These are phyloP conservation scores for Colletotrichum neosansevieriae DNA, from an alignment of 2,329 filamentous ascomycete genomes.

Conservation along the genomic window DNA sequence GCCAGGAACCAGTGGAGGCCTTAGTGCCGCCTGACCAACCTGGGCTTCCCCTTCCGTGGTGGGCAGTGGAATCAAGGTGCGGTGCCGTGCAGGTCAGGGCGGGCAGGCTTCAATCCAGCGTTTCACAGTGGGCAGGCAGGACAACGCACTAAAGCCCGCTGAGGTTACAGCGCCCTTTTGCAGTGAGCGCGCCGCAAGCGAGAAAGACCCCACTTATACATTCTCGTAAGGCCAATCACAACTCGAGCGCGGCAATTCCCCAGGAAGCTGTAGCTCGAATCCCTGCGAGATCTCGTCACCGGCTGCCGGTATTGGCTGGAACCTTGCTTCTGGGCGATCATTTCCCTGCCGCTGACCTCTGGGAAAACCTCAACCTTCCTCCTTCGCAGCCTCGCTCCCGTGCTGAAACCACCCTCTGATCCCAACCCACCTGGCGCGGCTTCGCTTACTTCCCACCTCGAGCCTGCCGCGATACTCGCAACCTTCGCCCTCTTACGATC, in stretches of 20 bases:
- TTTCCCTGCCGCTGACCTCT: conserved; percentile 27
- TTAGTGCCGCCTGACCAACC: no score
- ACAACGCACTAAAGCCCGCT: conserved; percentile 11
- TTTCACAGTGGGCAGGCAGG: conserved; percentile 6
- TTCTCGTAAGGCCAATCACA: conserved; percentile 12
- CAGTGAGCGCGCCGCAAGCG: conserved; percentile 7
- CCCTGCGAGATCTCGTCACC: conserved; percentile 40
- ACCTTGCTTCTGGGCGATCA: conserved; percentile 30
- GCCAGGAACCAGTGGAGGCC: conserved; percentile 21
- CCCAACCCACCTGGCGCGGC: conserved; percentile 34
- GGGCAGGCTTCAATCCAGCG: conserved; percentile 13
- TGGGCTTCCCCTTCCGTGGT: no score
- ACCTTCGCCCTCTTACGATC: background rate
- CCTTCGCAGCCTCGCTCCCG: conserved; percentile 31
- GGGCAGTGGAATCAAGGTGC: background rate
- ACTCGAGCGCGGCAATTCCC: conserved; percentile 31
- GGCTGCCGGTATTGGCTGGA: conserved; percentile 38
- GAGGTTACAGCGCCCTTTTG: conserved; percentile 24
- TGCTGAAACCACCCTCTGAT: conserved; percentile 33
- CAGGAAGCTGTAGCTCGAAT: conserved; percentile 38
- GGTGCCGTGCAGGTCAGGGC: background rate
- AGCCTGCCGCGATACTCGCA: background rate
- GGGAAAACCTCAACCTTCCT: background rate
- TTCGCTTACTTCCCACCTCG: conserved; percentile 8
- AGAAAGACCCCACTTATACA: background rate